phyloP scores from a whole-genome alignment of 2,329 filamentous ascomycete genomes.

The Teratosphaeria viscida region DNA sequence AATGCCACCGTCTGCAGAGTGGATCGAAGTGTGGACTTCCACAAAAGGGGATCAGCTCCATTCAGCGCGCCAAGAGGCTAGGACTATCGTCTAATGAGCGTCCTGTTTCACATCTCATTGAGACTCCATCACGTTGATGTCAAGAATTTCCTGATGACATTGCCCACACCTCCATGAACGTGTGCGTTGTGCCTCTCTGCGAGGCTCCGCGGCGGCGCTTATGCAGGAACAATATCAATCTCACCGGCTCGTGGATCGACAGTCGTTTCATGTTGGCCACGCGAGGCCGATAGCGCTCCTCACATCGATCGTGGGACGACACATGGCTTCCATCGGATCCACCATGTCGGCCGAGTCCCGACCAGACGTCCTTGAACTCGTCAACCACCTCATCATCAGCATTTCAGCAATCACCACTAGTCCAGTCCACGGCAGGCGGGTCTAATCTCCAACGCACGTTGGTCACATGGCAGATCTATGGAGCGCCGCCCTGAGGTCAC shows the following conservation, averaged over 20 bases:
- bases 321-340: not conserved
- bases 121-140: not conserved
- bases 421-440: too few species aligned
- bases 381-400: not conserved
- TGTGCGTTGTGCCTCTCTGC: not conserved
- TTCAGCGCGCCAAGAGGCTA: too few species aligned
- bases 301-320: not conserved
- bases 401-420: not conserved
- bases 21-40: too few species aligned
- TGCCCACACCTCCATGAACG: not conserved
- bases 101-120: not conserved
- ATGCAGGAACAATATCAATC: not conserved
- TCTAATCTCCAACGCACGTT: not conserved
- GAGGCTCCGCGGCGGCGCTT: not conserved
- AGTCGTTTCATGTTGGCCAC: not conserved
- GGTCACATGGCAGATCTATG: not conserved
- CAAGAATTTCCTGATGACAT: not conserved
- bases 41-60: too few species aligned
- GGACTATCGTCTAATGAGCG: too few species aligned
- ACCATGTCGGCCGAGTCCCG: not conserved
- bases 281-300: not conserved
- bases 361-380: not conserved
- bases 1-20: too few species aligned
- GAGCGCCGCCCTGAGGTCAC: not conserved
- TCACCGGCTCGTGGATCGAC: not conserved